These are phyloP conservation scores for Kingdonia uniflora DNA, from an alignment of 164 flowering plant species.

Conservation along the genomic window DNA sequence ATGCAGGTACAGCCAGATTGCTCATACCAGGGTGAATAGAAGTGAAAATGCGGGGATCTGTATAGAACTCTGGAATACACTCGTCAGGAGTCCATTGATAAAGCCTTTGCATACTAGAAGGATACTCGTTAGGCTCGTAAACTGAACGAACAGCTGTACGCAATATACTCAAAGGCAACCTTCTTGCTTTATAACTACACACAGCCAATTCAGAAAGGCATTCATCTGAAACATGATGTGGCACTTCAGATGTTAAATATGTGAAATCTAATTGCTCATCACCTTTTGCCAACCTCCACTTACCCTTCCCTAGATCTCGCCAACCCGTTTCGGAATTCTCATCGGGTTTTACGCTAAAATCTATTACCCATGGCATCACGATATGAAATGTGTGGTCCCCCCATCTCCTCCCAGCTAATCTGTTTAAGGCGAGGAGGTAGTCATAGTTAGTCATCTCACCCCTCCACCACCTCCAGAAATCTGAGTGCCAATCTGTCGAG, in stretches of 20 bases:
- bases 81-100: conserved; percentile 99
- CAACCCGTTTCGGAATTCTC: conserved; percentile 65
- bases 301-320: conserved; percentile 86
- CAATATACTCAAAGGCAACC: conserved; percentile 78
- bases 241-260: conserved; percentile 82
- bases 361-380: conserved; percentile 99
- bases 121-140: conserved; percentile 98
- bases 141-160: conserved; percentile 89
- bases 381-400: conserved; percentile 85
- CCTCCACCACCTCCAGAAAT: conserved; percentile 73
- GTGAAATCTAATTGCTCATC: conserved; percentile 98
- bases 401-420: conserved; percentile 96
- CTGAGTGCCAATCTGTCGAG: conserved; percentile 52
- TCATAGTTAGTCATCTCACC: conserved; percentile 93
- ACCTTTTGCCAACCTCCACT: conserved; percentile 97
- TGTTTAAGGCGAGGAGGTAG: conserved; percentile 74
- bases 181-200: conserved; percentile 97
- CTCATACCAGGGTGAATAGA: conserved; percentile 82
- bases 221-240: conserved; percentile 97
- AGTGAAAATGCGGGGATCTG: conserved; percentile 63
- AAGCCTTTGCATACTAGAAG: conserved; percentile 90
- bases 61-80: conserved; percentile 94
- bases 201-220: conserved; percentile 97
- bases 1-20: conserved; percentile 79
- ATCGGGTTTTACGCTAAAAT: conserved; percentile 77